Base-by-base conservation (phyloP, 1,139 yeast genomes). In the Zygoascus sp. region DNA sequence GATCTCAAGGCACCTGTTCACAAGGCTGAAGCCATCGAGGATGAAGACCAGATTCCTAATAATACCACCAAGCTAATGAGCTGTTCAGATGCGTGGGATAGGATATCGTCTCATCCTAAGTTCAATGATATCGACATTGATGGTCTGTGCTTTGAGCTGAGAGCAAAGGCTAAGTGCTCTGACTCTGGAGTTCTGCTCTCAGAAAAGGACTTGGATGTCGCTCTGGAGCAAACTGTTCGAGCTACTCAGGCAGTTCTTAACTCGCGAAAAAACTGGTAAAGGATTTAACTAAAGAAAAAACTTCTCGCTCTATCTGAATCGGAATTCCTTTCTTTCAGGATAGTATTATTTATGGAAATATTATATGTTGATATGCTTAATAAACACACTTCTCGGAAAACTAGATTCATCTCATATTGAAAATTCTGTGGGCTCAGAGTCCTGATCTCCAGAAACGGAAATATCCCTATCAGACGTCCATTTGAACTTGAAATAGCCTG, bases 51-150 rank as follows among this genome's bases (percentile, higher is more conserved):
- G 2, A 60, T 56, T 28, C 62, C 60, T 3, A 59, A 63, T 3
- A 58, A 58, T 21, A 44, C 52, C 3, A 69, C 65, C 42, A 71
- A 65, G 58, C 62, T 73, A 56, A 65, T 87, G 67, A 77, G 79
- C 60, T 92, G 98, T 65, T 80, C 95, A 0, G 97, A 89, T 58
- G 84, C 90, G 19, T 92, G 98, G 98, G 97, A 90, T 64, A 77
- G 97, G 60, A 85, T 92, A 35, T 86, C 96, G 2, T 70, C 95
- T 13, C 97, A 92, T 72, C 97, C 98, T 30, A 81, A 84, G 63
- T 92, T 90, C 66, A 81, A 94, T 5, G 96, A 90, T 52, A 74
- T 92, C 49, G 97, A 92, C 66, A 89, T 92, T 54, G 97, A 90
- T 63, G 94, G 96, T 1, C 76, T 92, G 61, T 92, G 98, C 74